Percentiles rank a stretch among this genome's conserved stretches.
Evolutionary conservation across 2,329 filamentous ascomycete species (phyloP).

Genomic region (Fusarium solani-melongenae): DNA sequence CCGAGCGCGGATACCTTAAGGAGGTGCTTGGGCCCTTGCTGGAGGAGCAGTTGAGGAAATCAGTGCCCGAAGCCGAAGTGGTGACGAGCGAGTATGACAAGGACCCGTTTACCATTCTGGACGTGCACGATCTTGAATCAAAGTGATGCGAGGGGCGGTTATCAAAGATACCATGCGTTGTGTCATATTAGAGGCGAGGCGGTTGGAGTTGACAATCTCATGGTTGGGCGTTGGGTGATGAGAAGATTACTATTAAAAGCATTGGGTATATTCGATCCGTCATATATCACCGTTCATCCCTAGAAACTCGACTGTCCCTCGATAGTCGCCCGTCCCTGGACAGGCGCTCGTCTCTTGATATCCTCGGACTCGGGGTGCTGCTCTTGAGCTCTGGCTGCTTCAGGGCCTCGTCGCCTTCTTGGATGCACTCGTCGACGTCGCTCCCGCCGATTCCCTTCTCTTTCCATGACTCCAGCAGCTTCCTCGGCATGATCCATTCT

Average conservation of each 20-base stretch:
- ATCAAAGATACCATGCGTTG: not conserved
- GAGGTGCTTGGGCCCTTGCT: conserved; percentile 76
- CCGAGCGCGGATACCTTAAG: conserved; percentile 84
- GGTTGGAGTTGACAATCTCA: conserved; percentile 2
- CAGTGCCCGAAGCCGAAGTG: conserved; percentile 67
- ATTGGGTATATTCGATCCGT: conserved; percentile 37
- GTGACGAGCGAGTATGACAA: conserved; percentile 82
- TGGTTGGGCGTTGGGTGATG: not conserved
- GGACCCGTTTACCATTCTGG: conserved; percentile 88
- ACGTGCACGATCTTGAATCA: conserved; percentile 54
- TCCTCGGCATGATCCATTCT: conserved; percentile 66
- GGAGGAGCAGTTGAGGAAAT: conserved; percentile 65
- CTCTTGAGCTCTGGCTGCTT: conserved; percentile 32
- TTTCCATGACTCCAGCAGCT: conserved; percentile 64
- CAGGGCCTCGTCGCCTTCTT: conserved; percentile 65
- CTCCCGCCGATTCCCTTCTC: conserved; percentile 64
- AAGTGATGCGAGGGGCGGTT: not conserved
- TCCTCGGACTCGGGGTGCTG: conserved; percentile 31
- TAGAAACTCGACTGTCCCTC: conserved; percentile 25
- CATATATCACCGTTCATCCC: conserved; percentile 21
- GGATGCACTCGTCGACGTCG: conserved; percentile 64
- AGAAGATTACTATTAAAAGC: conserved; percentile 8
- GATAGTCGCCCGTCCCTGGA: conserved; percentile 34
- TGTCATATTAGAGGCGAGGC: not conserved
- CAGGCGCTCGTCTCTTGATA: conserved; percentile 31